phyloP scores from a whole-genome alignment of 139 green algal species.

The Coelastrella sp. region DNA sequence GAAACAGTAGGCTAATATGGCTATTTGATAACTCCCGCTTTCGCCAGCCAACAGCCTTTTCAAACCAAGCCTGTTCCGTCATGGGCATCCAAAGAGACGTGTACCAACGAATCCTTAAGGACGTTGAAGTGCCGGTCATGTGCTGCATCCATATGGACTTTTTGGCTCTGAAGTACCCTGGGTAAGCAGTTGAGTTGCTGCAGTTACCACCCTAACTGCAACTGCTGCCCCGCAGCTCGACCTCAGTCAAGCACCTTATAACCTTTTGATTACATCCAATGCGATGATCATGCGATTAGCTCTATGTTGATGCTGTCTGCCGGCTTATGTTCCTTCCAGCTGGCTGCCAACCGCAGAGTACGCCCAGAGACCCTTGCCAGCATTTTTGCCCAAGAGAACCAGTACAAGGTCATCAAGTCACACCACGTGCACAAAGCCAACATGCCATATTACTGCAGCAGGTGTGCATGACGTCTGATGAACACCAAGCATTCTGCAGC shows the following conservation, averaged over 20 bases:
- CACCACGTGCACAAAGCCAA: slow-evolving; percentile 70
- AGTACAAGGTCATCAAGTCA: slow-evolving; percentile 68
- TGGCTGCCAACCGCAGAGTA: slow-evolving; percentile 48
- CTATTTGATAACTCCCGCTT: too few relatives aligned
- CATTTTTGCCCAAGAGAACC: slow-evolving; percentile 77
- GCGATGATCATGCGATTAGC: not conserved
- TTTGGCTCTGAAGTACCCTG: not conserved
- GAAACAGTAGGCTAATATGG: too few relatives aligned
- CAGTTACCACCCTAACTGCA: not conserved
- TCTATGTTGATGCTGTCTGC: not conserved
- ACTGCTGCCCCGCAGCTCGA: not conserved
- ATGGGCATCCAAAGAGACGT: not conserved
- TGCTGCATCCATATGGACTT: not conserved
- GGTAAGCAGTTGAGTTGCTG: not conserved
- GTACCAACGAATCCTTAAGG: not conserved
- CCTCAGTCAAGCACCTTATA: not conserved
- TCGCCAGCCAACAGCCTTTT: too few relatives aligned
- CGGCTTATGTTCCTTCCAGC: not conserved
- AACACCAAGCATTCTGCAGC: not conserved
- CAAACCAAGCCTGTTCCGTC: too few relatives aligned
- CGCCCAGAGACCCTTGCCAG: slow-evolving; percentile 67
- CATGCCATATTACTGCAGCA: slow-evolving; percentile 40
- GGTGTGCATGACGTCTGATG: not conserved
- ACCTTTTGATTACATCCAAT: not conserved
- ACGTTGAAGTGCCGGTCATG: not conserved